A percentile compares a stretch with the other conserved stretches of the same genome.
phyloP scores from a whole-genome alignment of 2,329 filamentous ascomycete species.

The Ophiostoma sp. region DNA sequence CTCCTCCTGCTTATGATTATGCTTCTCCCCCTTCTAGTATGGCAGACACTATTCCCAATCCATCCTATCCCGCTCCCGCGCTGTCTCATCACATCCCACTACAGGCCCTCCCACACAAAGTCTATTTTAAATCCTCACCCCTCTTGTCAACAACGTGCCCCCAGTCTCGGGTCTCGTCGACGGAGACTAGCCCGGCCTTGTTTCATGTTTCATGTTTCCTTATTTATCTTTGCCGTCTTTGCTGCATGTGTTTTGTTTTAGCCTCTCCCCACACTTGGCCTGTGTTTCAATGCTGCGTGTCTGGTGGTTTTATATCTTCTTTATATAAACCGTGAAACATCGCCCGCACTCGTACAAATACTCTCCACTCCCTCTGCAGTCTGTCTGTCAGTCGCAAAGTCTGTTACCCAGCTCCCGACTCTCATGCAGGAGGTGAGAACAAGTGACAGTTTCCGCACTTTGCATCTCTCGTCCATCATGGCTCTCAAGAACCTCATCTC shows the following conservation, averaged over 20 bases:
- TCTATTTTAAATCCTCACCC: constrained; percentile 1
- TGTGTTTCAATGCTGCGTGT: too few relatives aligned
- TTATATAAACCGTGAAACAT: too few relatives aligned
- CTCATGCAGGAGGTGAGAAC: too few relatives aligned
- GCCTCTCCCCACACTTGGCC: background rate
- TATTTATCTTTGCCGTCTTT: constrained; percentile 7
- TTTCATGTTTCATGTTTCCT: constrained; percentile 6
- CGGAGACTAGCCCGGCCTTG: background rate
- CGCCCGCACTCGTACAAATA: too few relatives aligned
- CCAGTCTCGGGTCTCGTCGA: constrained; percentile 1
- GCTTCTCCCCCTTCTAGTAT: too few relatives aligned
- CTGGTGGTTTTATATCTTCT: too few relatives aligned
- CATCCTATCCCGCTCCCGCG: background rate
- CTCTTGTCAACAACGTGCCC: background rate
- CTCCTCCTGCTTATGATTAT: background rate
- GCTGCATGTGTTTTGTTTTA: constrained; percentile 10
- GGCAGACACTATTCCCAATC: background rate
- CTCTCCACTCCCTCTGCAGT: too few relatives aligned
- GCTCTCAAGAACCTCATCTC: constrained; percentile 54
- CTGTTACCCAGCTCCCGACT: too few relatives aligned
- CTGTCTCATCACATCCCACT: background rate
- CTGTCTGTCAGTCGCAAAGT: too few relatives aligned
- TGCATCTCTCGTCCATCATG: constrained; percentile 28
- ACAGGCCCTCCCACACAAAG: background rate
- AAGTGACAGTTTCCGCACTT: too few relatives aligned